A percentile compares a stretch with the other conserved stretches of the same genome.
These are phyloP conservation scores for Raffaelea arxii DNA, from an alignment of 2,329 filamentous ascomycete genomes.

Conservation along the genomic window DNA sequence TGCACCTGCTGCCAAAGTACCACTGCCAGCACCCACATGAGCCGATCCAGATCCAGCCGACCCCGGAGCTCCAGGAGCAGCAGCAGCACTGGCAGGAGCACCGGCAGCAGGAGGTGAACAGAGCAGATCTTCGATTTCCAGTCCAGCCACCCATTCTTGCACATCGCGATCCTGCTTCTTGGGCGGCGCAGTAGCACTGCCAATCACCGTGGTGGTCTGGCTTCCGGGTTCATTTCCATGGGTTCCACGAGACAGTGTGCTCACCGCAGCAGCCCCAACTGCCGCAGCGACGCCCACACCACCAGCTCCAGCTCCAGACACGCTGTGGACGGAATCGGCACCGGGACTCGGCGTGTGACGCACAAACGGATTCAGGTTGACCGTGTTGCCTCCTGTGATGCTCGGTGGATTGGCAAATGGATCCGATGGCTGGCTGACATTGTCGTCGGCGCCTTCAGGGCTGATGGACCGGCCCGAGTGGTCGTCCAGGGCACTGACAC, in stretches of 20 bases:
- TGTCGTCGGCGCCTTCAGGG: slow-evolving; percentile 16
- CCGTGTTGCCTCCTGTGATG: slow-evolving; percentile 12
- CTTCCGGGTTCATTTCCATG: not conserved
- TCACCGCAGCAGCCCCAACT: not conserved
- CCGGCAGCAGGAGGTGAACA: slow-evolving; percentile 25
- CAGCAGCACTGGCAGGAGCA: no score
- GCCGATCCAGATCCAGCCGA: no score
- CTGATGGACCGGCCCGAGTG: slow-evolving; percentile 5
- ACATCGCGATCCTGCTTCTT: slow-evolving; percentile 46
- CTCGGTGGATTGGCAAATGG: slow-evolving; percentile 39
- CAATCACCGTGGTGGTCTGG: slow-evolving; percentile 13
- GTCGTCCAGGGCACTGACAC: no score
- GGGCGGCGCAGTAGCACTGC: no score
- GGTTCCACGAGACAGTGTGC: not conserved
- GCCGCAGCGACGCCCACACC: not conserved
- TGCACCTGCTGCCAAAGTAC: slow-evolving; percentile 3
- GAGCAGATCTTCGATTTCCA: slow-evolving; percentile 44
- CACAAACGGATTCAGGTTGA: slow-evolving; percentile 12
- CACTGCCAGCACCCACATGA: no score
- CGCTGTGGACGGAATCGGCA: not conserved
- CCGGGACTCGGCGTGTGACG: slow-evolving; percentile 30
- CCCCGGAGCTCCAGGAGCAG: no score
- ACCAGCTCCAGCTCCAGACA: not conserved
- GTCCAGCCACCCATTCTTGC: slow-evolving; percentile 47
- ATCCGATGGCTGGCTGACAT: slow-evolving; percentile 34